Conservation (phyloP, 768 basidiomycete species). For the Solioccasus polychromus region DNA sequence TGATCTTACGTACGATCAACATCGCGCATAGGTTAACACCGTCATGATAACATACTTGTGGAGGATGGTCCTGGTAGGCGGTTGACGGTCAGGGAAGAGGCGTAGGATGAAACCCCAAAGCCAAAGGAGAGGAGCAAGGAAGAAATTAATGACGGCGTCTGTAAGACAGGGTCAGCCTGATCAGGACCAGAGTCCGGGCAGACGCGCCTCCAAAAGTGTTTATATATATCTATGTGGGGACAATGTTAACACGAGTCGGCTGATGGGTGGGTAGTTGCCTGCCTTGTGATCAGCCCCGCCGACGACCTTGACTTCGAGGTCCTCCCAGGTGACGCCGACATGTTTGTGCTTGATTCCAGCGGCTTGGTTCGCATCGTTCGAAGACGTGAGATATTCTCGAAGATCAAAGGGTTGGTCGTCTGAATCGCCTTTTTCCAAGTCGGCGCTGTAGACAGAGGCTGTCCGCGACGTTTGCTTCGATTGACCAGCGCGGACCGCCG, state of each 20-base stretch:
- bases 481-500: not conserved
- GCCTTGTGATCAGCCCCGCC: conserved; percentile 60
- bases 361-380: conserved; percentile 60
- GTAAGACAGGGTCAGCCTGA: not conserved
- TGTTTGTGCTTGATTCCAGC: conserved; percentile 74
- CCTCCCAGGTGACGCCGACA: conserved; percentile 73
- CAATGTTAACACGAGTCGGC: not conserved
- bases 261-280: conserved; percentile 1
- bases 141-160: conserved; percentile 55
- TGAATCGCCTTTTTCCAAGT: conserved; percentile 41
- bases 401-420: conserved; percentile 51
- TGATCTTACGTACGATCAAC: conserved; percentile 36
- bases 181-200: not conserved
- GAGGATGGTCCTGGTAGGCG: conserved; percentile 51
- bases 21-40: not conserved
- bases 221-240: conserved; percentile 43
- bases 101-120: conserved; percentile 42
- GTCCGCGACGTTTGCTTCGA: conserved; percentile 23
- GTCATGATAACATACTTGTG: conserved; percentile 46
- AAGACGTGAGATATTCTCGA: conserved; percentile 62
- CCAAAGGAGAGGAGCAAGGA: conserved; percentile 49
- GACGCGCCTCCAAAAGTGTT: conserved; percentile 57
- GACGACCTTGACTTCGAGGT: conserved; percentile 58
- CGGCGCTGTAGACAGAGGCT: conserved; percentile 28
- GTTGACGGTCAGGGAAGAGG: conserved; percentile 36